Evolutionary conservation across 1,284 basidiomycete species (phyloP), one percentile per base, ranked within the genome.

Genomic region (Ceratobasidium sp.): DNA sequence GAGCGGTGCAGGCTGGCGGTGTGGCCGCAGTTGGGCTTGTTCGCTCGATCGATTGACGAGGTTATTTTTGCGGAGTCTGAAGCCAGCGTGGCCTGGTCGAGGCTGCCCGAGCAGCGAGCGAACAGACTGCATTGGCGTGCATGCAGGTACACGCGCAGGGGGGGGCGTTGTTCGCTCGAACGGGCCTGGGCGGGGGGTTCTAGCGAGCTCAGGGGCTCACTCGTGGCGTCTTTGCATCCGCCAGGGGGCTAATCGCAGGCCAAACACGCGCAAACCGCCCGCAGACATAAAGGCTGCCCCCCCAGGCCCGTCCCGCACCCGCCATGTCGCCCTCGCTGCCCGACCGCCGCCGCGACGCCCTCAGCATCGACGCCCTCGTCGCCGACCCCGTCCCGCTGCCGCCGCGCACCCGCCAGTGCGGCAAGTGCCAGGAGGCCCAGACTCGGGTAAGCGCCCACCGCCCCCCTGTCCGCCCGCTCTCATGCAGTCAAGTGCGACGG

Each of bases 261-360:
- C 64, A 69, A 69, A 69, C 66, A 69, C 11, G 13, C 19, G 6
- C 66, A 69, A 69, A 48, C 41, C 14, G 7, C 14, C 65, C 27
- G n/a, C 6, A 39, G 39, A 58, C 66, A 69, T 69, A 69, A 69
- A 69, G 66, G n/a, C 51, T 66, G 49, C 13, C 27, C 49, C 13
- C 19, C 43, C 29, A 24, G 41, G 16, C 31, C 62, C 62, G 43
- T 43, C 62, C 46, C 48, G 43, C 49, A 24, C 64, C 31, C 64
- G 64, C 63, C 43, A 69, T 69, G 66, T n/a, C 66, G 53, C 66
- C 66, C 37, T 69, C 39, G 66, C 54, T 68, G 37, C 39, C 62
- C 34, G 31, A 14, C 34, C 62, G 62, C 19, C 65, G 31, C 7
- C 66, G 66, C 51, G 66, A 54, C 22, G 66, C 66, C 39, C 66